Evolutionary conservation across 208 protist genomes (phyloP).

Genomic region (Acanthamoeba castellanii): DNA sequence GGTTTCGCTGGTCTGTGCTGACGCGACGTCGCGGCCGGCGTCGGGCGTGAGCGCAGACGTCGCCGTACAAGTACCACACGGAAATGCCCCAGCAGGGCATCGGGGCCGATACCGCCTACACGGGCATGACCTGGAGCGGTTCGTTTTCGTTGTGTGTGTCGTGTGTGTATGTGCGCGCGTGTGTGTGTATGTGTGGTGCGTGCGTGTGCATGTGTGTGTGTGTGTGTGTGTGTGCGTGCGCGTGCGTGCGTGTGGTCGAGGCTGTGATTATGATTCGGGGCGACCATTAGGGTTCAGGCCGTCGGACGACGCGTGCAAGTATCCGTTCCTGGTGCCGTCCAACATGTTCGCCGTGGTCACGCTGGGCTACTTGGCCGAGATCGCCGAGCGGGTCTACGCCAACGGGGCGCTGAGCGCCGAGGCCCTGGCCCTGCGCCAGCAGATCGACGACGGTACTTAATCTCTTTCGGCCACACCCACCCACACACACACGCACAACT

Average conservation of each 20-base stretch:
- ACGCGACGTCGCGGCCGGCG: background rate
- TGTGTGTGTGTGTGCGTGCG: background rate
- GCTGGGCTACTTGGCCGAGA: slow-evolving; percentile 38
- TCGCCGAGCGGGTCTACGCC: slow-evolving; percentile 19
- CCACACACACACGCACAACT: background rate
- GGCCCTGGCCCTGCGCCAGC: background rate
- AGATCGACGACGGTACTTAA: slow-evolving; percentile 51
- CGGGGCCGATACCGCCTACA: slow-evolving; percentile 21
- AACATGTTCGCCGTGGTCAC: slow-evolving; percentile 81
- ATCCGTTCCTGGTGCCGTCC: slow-evolving; percentile 78
- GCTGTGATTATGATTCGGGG: background rate
- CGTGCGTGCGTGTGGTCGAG: too few species aligned
- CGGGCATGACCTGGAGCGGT: slow-evolving; percentile 74
- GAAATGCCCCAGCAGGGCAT: slow-evolving; percentile 7
- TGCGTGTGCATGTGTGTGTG: too few species aligned
- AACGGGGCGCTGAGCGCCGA: background rate
- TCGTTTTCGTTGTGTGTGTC: background rate
- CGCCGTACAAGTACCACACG: slow-evolving; percentile 12
- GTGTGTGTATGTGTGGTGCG: too few species aligned
- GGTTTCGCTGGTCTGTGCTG: too few species aligned
- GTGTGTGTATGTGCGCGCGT: too few species aligned
- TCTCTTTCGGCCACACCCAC: background rate
- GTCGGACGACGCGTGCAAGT: slow-evolving; percentile 79
- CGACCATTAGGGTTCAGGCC: slow-evolving; percentile 74
- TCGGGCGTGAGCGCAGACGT: background rate